Percentiles rank a stretch among this genome's conserved stretches.
Evolutionary conservation across 2,329 filamentous ascomycete species (phyloP).

Genomic region (Venturiaceae sp.): DNA sequence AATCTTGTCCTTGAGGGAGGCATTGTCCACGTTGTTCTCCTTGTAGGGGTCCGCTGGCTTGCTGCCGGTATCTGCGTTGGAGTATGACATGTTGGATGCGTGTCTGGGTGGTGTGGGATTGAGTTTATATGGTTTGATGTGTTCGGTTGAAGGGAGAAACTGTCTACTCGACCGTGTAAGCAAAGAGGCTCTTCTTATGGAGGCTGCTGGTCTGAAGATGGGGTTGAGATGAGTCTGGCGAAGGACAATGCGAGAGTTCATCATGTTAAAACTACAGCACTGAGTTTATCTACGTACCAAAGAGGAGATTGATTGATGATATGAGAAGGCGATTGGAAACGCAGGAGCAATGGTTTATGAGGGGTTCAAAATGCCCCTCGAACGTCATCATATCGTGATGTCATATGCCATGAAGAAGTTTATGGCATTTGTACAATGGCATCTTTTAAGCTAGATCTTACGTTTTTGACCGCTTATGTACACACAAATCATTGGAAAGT

Average conservation of each 20-base stretch:
- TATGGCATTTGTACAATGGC: too few species aligned
- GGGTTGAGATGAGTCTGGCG: neutral
- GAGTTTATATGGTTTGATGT: neutral
- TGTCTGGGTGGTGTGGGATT: neutral
- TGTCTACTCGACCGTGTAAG: neutral
- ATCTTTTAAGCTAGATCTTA: too few species aligned
- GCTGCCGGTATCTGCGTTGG: conserved; percentile 27
- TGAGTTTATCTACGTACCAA: neutral
- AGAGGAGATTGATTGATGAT: neutral
- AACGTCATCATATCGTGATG: too few species aligned
- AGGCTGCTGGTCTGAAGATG: neutral
- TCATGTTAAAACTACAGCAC: neutral
- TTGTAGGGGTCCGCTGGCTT: conserved; percentile 61
- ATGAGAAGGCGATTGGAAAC: neutral
- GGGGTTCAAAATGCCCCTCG: too few species aligned
- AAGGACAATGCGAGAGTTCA: neutral
- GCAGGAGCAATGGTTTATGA: neutral
- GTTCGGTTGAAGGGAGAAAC: neutral
- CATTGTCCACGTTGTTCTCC: conserved; percentile 56
- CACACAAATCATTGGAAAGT: too few species aligned
- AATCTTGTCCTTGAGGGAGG: conserved; percentile 63
- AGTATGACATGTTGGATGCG: conserved; percentile 15
- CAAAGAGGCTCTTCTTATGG: neutral
- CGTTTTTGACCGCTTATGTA: too few species aligned
- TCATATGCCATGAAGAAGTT: too few species aligned